Conservation (phyloP, 139 green algal species). For the Edaphochlamys debaryana region DNA sequence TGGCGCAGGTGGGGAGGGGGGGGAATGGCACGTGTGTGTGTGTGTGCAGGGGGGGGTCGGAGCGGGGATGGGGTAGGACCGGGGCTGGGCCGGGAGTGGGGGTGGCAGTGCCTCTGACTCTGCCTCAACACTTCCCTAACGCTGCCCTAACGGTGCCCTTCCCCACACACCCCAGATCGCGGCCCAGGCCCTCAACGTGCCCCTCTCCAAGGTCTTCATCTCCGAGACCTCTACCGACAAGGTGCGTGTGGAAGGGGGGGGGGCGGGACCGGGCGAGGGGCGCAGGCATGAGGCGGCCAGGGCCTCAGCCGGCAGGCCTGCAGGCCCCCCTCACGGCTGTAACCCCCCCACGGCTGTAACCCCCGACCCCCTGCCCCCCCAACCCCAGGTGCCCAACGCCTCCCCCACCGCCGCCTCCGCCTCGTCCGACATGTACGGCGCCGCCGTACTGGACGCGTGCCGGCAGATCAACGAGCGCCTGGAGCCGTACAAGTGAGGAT, state of each 20-base stretch:
- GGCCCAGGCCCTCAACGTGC: constrained; percentile 75
- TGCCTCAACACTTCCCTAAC: too few species aligned
- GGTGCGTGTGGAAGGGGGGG: constrained; percentile 32
- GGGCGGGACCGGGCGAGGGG: constrained; percentile 42
- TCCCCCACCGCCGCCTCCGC: constrained; percentile 93
- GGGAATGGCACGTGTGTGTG: neutral
- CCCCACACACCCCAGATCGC: constrained; percentile 19
- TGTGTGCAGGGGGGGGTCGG: neutral
- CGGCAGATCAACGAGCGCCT: constrained; percentile 85
- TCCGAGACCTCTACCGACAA: constrained; percentile 96
- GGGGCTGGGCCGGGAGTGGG: too few species aligned
- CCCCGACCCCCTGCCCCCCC: too few species aligned
- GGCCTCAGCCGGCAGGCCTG: too few species aligned
- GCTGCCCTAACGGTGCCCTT: too few species aligned
- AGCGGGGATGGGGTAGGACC: neutral
- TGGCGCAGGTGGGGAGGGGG: constrained; percentile 73
- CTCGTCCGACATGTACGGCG: constrained; percentile 94
- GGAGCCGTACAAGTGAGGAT: constrained; percentile 55
- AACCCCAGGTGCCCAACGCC: constrained; percentile 86
- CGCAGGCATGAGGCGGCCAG: too few species aligned
- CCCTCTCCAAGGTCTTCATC: constrained; percentile 88
- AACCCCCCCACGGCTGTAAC: too few species aligned
- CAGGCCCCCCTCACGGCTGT: too few species aligned
- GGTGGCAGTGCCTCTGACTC: too few species aligned
- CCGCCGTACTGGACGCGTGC: constrained; percentile 91